Base-by-base conservation (phyloP, 495 filamentous ascomycete genomes). In the Talaromyces wortmannii region DNA sequence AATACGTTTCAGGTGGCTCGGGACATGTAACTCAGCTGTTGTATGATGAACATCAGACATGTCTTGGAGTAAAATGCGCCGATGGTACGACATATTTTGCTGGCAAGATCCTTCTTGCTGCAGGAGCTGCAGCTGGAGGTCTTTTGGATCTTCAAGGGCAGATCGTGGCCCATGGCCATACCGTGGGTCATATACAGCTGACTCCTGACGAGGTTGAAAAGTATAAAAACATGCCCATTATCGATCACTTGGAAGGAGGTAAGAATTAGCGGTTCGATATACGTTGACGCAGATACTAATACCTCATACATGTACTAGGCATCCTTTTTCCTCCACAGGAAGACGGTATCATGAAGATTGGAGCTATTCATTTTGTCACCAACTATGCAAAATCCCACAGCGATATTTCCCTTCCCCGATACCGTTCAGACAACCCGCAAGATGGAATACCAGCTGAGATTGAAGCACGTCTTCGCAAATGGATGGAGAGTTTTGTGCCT, bases 111-210 rank as follows among this genome's bases (percentile, higher is more conserved):
- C 11, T 43, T 2, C n/a, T 43, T 11, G 40, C 40, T 2, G 40
- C 40, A 43, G 40, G 40, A 5, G 40, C 40, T 43, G 40, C 40
- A 43, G 40, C 40, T 43, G 40, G 40, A 11, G 5, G 40, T 43
- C 40, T 43, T 43, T 43, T 43, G 40, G 40, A 43, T 43, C n/a
- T 43, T 11, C 40, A 5, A 15, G 40, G 40, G 11, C 40, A 43
- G 40, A 43, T 43, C 40, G 40, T 43, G 11, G 40, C 40, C 40
- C 10, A 43, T 11, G 65, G 55, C 4, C 65, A 67, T 13, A 53
- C 54, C 2, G 48, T 67, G 6, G 65, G 55, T 1, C 63, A 57
- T 45, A 50, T 66, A 11, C 57, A 57, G 15, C 52, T 67, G 5
- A 64, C 63, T 7, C 45, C 52, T 7, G 53, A 58, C 10, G 65